phyloP scores from a whole-genome alignment of 805 yeast species.

The Zygoascus bituminiphila region DNA sequence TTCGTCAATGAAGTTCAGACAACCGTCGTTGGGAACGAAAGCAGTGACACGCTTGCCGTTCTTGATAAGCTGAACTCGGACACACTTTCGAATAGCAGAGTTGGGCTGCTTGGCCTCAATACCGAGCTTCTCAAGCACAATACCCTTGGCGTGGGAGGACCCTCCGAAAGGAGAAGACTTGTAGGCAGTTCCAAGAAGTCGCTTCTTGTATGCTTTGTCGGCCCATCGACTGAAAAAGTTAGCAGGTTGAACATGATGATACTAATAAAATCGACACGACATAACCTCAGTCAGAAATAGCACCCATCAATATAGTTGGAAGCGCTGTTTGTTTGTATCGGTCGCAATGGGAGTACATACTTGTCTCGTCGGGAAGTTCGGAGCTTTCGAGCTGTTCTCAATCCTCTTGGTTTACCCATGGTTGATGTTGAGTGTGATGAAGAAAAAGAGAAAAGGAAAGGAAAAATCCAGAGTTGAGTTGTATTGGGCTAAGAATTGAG shows the following conservation, averaged over 20 bases:
- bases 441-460: neutral
- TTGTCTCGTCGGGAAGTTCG: slow-evolving; percentile 99
- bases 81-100: slow-evolving; percentile 99
- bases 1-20: slow-evolving; percentile 99
- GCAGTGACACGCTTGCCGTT: slow-evolving; percentile 99
- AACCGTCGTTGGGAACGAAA: slow-evolving; percentile 99
- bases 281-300: neutral
- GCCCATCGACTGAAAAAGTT: slow-evolving; percentile 80
- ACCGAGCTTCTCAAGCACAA: slow-evolving; percentile 98
- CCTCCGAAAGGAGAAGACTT: slow-evolving; percentile 99
- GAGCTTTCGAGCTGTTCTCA: slow-evolving; percentile 99
- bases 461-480: neutral
- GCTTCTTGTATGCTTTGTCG: slow-evolving; percentile 94
- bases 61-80: slow-evolving; percentile 99
- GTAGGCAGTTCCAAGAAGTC: slow-evolving; percentile 99
- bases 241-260: slow-evolving; percentile 14
- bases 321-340: neutral
- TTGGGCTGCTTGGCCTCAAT: slow-evolving; percentile 99
- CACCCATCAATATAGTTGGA: neutral
- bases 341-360: too few species aligned
- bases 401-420: slow-evolving; percentile 99
- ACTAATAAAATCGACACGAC: neutral
- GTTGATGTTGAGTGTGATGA: slow-evolving; percentile 14
- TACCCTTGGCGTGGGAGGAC: slow-evolving; percentile 99
- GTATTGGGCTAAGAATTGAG: slow-evolving; percentile 5